phyloP scores from a whole-genome alignment of 2,329 filamentous ascomycete genomes.

The Colletotrichum incanum region DNA sequence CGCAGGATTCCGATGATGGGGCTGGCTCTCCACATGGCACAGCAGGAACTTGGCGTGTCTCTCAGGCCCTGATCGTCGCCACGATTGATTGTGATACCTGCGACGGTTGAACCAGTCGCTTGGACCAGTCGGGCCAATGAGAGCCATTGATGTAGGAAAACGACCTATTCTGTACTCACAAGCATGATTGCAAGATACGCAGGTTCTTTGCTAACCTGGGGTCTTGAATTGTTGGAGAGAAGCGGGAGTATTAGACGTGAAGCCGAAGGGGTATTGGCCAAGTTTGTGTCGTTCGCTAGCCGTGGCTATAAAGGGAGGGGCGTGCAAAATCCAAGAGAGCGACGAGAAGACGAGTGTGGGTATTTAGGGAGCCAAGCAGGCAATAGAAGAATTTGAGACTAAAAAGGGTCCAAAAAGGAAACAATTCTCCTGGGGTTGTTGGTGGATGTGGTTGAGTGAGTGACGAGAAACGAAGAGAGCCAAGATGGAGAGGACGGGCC shows the following conservation, averaged over 20 bases:
- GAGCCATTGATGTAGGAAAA: constrained; percentile 14
- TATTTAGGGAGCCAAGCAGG: constrained; percentile 10
- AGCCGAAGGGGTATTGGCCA: constrained; percentile 14
- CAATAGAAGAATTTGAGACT: constrained; percentile 28
- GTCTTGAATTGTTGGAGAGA: constrained; percentile 9
- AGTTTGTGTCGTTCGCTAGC: constrained; percentile 20
- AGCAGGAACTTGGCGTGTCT: constrained; percentile 20
- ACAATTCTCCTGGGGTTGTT: constrained; percentile 18
- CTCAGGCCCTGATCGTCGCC: constrained; percentile 22
- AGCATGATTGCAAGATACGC: constrained; percentile 27
- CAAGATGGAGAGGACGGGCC: constrained; percentile 14
- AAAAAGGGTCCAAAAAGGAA: constrained; percentile 19
- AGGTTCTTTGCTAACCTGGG: neutral
- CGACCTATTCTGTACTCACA: constrained; percentile 28
- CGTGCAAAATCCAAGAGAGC: constrained; percentile 29
- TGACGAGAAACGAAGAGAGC: constrained; percentile 42
- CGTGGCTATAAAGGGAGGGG: constrained; percentile 4
- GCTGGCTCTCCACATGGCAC: constrained; percentile 8
- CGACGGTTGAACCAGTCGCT: neutral
- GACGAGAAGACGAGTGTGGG: constrained; percentile 28
- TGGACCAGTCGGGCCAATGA: constrained; percentile 24
- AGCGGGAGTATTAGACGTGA: constrained; percentile 11
- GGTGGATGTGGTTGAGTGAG: constrained; percentile 37
- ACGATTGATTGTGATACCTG: too few relatives aligned
- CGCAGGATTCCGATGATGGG: constrained; percentile 2